These are phyloP conservation scores for Odonthalia washingtoniensis DNA, from an alignment of 31 red algal species.

Conservation along the genomic window DNA sequence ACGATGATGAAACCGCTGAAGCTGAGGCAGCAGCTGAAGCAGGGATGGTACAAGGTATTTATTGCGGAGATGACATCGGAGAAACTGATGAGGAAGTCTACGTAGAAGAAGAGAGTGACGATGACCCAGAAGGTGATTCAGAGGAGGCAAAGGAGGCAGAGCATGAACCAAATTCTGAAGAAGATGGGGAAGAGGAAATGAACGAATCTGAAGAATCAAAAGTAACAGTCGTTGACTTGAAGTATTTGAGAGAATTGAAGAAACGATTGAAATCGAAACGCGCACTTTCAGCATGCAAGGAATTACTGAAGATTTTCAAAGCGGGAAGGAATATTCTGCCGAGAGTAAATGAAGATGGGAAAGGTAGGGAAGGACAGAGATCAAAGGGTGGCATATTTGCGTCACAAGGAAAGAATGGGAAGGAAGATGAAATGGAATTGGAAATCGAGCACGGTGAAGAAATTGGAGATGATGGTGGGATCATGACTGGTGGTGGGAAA, in stretches of 20 bases:
- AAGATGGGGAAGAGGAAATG: conserved; percentile 15
- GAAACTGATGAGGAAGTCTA: background rate
- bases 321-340: conserved; percentile 66
- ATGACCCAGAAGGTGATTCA: background rate
- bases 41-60: conserved; percentile 4
- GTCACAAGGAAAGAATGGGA: background rate
- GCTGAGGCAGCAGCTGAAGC: conserved; percentile 21
- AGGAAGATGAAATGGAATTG: conserved; percentile 37
- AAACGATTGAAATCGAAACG: conserved; percentile 41
- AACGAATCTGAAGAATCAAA: conserved; percentile 11
- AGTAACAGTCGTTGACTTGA: conserved; percentile 57
- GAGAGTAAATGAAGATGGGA: background rate
- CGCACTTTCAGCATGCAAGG: conserved; percentile 64
- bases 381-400: background rate
- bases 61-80: background rate
- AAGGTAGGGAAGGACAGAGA: background rate
- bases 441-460: background rate
- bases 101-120: background rate
- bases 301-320: conserved; percentile 53
- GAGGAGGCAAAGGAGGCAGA: conserved; percentile 7
- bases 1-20: conserved; percentile 13
- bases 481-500: conserved; percentile 2
- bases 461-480: background rate
- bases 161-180: background rate
- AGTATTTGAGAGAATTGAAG: conserved; percentile 53